Percentiles rank a stretch among this genome's conserved stretches.
Evolutionary conservation across 148 eudicot genomes (phyloP).

Genomic region (Silene uniflora): DNA sequence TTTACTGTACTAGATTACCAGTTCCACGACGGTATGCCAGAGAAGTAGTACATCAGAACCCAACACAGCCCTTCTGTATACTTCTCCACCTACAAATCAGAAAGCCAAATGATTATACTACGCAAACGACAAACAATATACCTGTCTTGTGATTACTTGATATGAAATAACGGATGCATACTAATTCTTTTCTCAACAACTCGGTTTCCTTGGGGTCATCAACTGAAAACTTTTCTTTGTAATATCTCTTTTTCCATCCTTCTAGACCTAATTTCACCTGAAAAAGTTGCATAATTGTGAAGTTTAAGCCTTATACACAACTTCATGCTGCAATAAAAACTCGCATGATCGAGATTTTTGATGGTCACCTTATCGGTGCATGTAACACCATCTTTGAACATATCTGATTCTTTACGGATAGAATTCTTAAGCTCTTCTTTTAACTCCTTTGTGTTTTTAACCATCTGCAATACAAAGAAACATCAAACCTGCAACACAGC

Average conservation of each 20-base stretch:
- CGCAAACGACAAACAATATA: conserved; percentile 13
- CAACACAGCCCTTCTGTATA: conserved; percentile 89
- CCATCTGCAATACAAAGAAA: conserved; percentile 22
- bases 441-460: conserved; percentile 61
- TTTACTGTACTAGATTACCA: conserved; percentile 42
- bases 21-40: conserved; percentile 83
- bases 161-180: conserved; percentile 34
- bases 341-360: background rate
- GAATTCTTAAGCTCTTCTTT: conserved; percentile 52
- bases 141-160: background rate
- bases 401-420: conserved; percentile 66
- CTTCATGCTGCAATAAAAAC: background rate
- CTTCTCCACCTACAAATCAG: conserved; percentile 45
- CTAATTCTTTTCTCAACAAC: conserved; percentile 52
- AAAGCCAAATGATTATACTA: conserved; percentile 25
- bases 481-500: background rate
- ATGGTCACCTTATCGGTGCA: conserved; percentile 70
- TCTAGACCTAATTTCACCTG: conserved; percentile 74
- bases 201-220: conserved; percentile 62
- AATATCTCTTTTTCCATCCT: conserved; percentile 83
- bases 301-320: background rate
- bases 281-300: background rate
- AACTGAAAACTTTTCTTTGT: conserved; percentile 68
- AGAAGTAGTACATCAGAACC: conserved; percentile 91
- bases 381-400: conserved; percentile 46